phyloP scores from a whole-genome alignment of 352 stramenopile genomes.

The Phytophthora parvispora region DNA sequence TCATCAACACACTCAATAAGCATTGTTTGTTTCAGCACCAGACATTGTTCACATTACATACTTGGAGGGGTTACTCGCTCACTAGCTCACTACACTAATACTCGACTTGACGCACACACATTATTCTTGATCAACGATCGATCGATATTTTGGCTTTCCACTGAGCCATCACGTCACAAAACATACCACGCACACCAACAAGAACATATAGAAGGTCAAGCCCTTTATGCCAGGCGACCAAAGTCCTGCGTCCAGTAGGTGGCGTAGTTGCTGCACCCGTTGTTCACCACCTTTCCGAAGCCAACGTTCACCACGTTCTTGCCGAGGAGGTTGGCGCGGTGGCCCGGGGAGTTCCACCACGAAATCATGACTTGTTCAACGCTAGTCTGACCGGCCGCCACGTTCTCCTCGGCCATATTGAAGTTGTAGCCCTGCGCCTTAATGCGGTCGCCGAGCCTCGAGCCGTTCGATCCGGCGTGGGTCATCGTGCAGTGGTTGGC shows the following conservation, averaged over 20 bases:
- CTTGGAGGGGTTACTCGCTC: not conserved
- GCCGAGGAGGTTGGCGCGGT: constrained; percentile 54
- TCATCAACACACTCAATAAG: no score
- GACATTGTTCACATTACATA: not conserved
- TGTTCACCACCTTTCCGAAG: constrained; percentile 40
- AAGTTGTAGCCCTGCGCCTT: constrained; percentile 46
- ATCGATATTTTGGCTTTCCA: constrained; percentile 21
- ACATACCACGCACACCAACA: constrained; percentile 11
- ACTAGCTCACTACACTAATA: not conserved
- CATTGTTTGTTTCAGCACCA: not conserved
- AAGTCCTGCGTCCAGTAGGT: constrained; percentile 56
- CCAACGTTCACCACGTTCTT: constrained; percentile 36
- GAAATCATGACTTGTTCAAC: constrained; percentile 55
- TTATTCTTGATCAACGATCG: constrained; percentile 5
- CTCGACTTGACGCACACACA: not conserved
- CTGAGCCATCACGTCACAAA: constrained; percentile 20
- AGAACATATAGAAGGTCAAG: constrained; percentile 2
- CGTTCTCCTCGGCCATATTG: constrained; percentile 50
- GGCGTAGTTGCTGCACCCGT: constrained; percentile 27
- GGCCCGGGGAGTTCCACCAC: constrained; percentile 61
- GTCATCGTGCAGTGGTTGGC: constrained; percentile 53
- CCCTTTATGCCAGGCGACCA: constrained; percentile 20
- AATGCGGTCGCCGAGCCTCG: constrained; percentile 42
- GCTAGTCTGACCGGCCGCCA: constrained; percentile 51
- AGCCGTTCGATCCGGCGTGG: constrained; percentile 47